phyloP scores from a whole-genome alignment of 192 early-diverging fungal genomes.

The Coemansia sp. region DNA sequence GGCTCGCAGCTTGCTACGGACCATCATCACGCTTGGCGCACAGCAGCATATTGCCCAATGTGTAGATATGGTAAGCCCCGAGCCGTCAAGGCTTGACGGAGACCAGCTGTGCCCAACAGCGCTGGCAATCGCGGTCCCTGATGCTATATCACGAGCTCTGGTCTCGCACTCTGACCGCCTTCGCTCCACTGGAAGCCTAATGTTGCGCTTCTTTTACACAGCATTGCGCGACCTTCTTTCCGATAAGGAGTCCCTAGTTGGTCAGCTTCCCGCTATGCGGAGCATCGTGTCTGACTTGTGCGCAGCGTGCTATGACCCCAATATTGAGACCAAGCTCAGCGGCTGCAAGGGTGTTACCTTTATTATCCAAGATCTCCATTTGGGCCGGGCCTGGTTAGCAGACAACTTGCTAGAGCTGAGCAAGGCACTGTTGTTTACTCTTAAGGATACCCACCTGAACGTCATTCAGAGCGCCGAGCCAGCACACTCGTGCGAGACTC shows the following conservation, averaged over 20 bases:
- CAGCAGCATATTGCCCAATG: slow-evolving; percentile 43
- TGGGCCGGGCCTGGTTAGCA: slow-evolving; percentile 91
- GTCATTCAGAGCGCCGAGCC: slow-evolving; percentile 21
- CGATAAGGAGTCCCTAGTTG: slow-evolving; percentile 21
- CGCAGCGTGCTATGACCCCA: slow-evolving; percentile 88
- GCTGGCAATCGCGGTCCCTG: slow-evolving; percentile 31
- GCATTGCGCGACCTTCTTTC: slow-evolving; percentile 22
- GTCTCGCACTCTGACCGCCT: slow-evolving; percentile 28
- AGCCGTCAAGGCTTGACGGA: not conserved
- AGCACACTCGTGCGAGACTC: slow-evolving; percentile 30
- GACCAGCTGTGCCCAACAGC: not conserved
- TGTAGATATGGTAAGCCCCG: slow-evolving; percentile 14
- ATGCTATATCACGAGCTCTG: slow-evolving; percentile 42
- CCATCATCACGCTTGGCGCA: slow-evolving; percentile 32
- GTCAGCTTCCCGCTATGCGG: slow-evolving; percentile 50
- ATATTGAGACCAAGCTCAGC: slow-evolving; percentile 84
- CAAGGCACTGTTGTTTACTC: slow-evolving; percentile 87
- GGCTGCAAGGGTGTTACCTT: slow-evolving; percentile 89
- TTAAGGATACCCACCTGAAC: slow-evolving; percentile 75
- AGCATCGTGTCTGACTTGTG: slow-evolving; percentile 81
- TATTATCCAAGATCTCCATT: slow-evolving; percentile 75
- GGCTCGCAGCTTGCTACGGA: slow-evolving; percentile 26
- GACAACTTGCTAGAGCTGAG: slow-evolving; percentile 94
- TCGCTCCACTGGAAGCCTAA: slow-evolving; percentile 22
- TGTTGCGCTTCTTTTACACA: slow-evolving; percentile 35